Evolutionary conservation across 2,329 filamentous ascomycete genomes (phyloP), one percentile per base, ranked within the genome.

Genomic region (Beauveria caledonica): DNA sequence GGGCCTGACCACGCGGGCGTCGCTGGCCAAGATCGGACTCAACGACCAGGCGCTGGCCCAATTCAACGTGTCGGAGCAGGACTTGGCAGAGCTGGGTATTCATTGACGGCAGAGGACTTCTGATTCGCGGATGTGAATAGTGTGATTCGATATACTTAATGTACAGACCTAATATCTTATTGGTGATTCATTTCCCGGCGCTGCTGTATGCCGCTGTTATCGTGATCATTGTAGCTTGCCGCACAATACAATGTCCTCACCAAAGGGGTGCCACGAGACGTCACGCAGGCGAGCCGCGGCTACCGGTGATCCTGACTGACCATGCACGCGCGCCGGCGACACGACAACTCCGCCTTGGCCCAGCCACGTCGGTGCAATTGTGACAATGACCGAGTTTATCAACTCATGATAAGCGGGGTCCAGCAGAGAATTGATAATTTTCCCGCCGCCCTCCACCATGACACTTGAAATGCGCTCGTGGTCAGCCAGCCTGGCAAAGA

Each of bases 371-470:
- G 93, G 93, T 3, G 93, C 92, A 68, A 97, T 86, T 0, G 93
- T 97, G 61, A 97, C 80, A 67, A 97, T 88, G 53, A 96, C 86
- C 2, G 87, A 87, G 69, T 90, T 82, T 46, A 96, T 78, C 9
- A 92, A 75, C n/a, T 71, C 67, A 17, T 83, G 77, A 67, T 86
- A 84, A 29, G 77, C 76, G 2, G 82, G 78, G 44, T 81, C 78
- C n/a, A 97, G 78, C 19, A 97, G 74, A 42, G 88, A 84, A 70
- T 94, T 95, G 70, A 97, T 90, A 39, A 97, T 85, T 11, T 80
- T 78, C 0, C 84, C 92, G 11, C 93, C 93, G 0, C 93, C 93
- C 72, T 97, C 93, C 53, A 97, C 81, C 93, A 97, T 97, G 61
- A 97, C 79, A 69, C 91, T 96, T 57, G 74, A 73, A 49, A 96